Base-by-base conservation (phyloP, 805 yeast genomes). In the Wickerhamiella sergipiensis region DNA sequence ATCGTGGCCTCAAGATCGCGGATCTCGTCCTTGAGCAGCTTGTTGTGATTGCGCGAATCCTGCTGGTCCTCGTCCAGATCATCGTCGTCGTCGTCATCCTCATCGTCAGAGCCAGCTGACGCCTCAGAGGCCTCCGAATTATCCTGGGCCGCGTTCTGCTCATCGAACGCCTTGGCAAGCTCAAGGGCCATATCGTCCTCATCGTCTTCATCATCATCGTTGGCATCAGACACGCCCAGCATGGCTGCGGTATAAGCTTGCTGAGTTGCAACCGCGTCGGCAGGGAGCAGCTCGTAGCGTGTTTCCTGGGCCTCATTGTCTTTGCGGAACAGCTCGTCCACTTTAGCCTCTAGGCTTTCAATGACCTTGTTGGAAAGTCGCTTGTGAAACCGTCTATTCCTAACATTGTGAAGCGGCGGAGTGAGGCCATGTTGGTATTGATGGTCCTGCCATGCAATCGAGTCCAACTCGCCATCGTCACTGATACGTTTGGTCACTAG, bases 271-370 rank as follows among this genome's bases (percentile, higher is more conserved):
- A 71, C 58, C 29, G 60, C 61, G n/a, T 61, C 55, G 18, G 63
- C 62, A 2, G 60, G 88, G 2, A 87, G 72, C 49, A 87, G 71
- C 61, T 89, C 95, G 61, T 81, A 87, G 38, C 75, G 76, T 23
- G 83, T 76, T 45, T 81, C 86, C 63, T 85, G 89, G 0, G 97
- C 95, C 52, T 83, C 88, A 39, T 77, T 85, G 63, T 90, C 98
- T 45, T 79, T 67, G 54, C 77, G 71, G 29, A 90, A 70, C 48
- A 90, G 69, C 61, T 82, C 86, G 52, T 85, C 84, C 4, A 90
- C 95, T 50, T 78, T 78, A 38, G 76, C 75, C 56, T 90, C 96
- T 7, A 87, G 80, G 55, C 79, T 80, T 52, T 86, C 85, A 61
- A 88, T 79, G 22, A 84, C 80, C 43, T 81, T 72, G 49, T 80